phyloP scores from a whole-genome alignment of 768 basidiomycete genomes.

The Gautieria morchelliformis region DNA sequence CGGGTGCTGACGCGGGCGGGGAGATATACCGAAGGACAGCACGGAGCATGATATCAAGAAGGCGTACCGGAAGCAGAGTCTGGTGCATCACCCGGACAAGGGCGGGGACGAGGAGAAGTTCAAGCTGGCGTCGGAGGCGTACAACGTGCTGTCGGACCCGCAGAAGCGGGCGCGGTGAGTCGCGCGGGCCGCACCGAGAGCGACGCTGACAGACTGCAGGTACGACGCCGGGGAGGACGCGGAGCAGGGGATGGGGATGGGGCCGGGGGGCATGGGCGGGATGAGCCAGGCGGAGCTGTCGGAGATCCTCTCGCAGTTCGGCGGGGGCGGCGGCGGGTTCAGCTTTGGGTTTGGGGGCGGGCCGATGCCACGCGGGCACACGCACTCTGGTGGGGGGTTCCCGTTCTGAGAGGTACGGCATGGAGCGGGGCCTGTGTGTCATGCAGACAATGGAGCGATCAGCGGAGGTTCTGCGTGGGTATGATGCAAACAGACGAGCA shows the following conservation, averaged over 20 bases:
- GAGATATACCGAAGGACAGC: constrained; percentile 48
- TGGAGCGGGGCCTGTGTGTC: no score
- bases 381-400: not conserved
- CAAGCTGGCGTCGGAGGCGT: constrained; percentile 79
- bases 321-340: constrained; percentile 24
- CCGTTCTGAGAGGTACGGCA: no score
- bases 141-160: constrained; percentile 75
- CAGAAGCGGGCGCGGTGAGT: constrained; percentile 42
- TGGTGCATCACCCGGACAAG: constrained; percentile 85
- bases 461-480: no score
- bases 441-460: no score
- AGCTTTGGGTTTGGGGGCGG: no score
- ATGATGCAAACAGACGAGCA: no score
- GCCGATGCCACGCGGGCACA: no score
- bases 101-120: constrained; percentile 96
- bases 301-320: constrained; percentile 57
- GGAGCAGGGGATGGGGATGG: constrained; percentile 33
- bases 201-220: no score
- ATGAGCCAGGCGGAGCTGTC: constrained; percentile 42
- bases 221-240: constrained; percentile 77
- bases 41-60: constrained; percentile 76
- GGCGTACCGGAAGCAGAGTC: constrained; percentile 78
- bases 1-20: no score
- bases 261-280: constrained; percentile 22
- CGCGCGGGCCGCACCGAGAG: no score